phyloP scores from a whole-genome alignment of 176 grass and related monocot genomes.

The Rhynchospora breviuscula region DNA sequence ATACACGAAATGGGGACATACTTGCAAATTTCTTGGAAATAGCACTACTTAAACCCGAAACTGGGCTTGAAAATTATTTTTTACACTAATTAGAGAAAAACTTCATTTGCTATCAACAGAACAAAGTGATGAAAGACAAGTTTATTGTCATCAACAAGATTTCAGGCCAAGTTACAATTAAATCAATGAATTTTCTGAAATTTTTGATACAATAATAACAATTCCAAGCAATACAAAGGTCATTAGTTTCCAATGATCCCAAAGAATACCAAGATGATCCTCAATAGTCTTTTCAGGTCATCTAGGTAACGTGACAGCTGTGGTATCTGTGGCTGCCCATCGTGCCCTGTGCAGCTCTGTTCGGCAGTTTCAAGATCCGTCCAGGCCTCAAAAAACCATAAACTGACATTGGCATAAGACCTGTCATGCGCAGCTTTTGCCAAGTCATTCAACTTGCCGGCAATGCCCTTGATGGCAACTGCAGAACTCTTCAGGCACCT shows the following conservation, averaged over 20 bases:
- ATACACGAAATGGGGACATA: not conserved
- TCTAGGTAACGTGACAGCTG: not conserved
- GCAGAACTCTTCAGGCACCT: not conserved
- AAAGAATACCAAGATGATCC: not conserved
- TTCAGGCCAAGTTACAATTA: not conserved
- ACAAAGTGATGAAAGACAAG: not conserved
- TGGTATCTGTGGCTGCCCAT: not conserved
- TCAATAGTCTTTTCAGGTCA: slow-evolving; percentile 2
- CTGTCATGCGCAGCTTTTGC: not conserved
- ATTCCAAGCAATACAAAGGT: not conserved
- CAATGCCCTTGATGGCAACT: not conserved
- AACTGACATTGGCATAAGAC: not conserved
- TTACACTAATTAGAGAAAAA: not conserved
- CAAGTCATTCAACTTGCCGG: not conserved
- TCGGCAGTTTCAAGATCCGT: not conserved
- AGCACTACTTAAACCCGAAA: not conserved
- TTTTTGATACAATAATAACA: not conserved
- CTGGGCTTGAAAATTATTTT: not conserved
- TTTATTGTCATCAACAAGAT: not conserved
- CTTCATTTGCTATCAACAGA: not conserved
- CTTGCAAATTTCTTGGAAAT: not conserved
- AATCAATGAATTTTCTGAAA: not conserved
- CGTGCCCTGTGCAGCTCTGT: not conserved
- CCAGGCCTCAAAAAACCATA: not conserved
- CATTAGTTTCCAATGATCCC: not conserved